Evolutionary conservation across 768 basidiomycete species (phyloP), one percentile per base, ranked within the genome.

Genomic region (Hygrocybe coccinea): DNA sequence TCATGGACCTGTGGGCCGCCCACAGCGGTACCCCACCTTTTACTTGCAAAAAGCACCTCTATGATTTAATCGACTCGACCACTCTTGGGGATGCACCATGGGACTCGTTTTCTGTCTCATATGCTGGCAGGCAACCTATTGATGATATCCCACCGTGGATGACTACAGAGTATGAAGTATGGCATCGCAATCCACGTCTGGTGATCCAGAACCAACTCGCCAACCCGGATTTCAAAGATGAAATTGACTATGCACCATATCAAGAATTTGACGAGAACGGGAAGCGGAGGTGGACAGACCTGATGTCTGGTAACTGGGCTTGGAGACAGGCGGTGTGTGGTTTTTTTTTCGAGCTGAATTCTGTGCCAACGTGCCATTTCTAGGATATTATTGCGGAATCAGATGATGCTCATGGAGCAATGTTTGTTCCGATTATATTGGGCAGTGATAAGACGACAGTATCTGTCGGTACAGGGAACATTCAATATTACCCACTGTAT

Each of bases 391-490:
- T 71, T 55, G 52, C 65, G 2, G 21, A 68, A 50, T 50, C 62
- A 5, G 21, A 38, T 19, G 67, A 58, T 9, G 29, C 29, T 29
- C 64, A 66, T 38, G 74, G 74, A 4, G 55, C 68, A 1, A 65
- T 71, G 57, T 56, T 71, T 24, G 60, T 69, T 3, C 65, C 68
- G 0, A 57, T 74, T 21, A 55, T 76, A 10, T 55, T 60, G 1
- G 73, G 74, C 1, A 74, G 71, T 50, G 71, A 79, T 54, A 77
- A 77, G 54, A 77, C 74, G 0, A 76, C 73, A 0, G 73, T 76
- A 0, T 77, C 71, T 0, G 69, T 72, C 10, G 69, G 65, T 0
- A 76, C 74, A 0, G 72, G 74, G 1, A 68, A 75, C 44, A 64
- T 71, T 25, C 70, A 74, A 36, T 74, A 70, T 46, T 67, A 75